Percentiles rank a stretch among this genome's conserved stretches.
Evolutionary conservation across 2,329 filamentous ascomycete genomes (phyloP).

Genomic region (Ilyonectria mors-panacis): DNA sequence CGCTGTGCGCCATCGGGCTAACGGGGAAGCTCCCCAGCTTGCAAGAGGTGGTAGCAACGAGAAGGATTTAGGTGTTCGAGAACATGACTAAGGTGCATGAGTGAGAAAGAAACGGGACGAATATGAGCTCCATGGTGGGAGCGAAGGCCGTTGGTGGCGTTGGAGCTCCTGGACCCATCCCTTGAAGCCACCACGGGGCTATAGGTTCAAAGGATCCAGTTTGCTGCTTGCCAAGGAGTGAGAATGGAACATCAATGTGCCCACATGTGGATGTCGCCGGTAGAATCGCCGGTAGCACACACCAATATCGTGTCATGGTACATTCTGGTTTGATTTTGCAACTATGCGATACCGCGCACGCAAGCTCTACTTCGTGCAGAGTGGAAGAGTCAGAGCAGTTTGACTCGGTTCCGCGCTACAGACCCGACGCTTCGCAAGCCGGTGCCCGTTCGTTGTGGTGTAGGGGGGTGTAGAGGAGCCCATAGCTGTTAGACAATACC

Average conservation of each 20-base stretch:
- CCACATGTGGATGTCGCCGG: neutral
- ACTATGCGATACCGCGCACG: neutral
- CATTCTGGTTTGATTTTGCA: neutral
- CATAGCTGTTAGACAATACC: constrained; percentile 15
- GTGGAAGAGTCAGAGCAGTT: neutral
- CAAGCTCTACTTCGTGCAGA: neutral
- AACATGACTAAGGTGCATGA: neutral
- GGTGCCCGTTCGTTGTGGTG: neutral
- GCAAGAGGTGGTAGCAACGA: constrained; percentile 2
- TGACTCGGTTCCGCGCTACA: neutral
- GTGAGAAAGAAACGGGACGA: neutral
- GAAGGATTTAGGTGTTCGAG: neutral
- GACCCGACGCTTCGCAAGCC: neutral
- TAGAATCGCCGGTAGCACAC: neutral
- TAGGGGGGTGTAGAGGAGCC: neutral
- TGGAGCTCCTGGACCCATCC: neutral
- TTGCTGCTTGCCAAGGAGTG: neutral
- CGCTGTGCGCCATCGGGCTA: constrained; percentile 10
- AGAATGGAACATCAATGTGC: neutral
- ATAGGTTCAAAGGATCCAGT: neutral
- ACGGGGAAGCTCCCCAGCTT: constrained; percentile 6
- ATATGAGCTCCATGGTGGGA: neutral
- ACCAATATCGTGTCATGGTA: neutral
- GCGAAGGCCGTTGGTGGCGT: neutral
- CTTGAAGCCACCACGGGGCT: neutral